phyloP scores from a whole-genome alignment of 495 filamentous ascomycete species.

The Talaromyces adpressus region DNA sequence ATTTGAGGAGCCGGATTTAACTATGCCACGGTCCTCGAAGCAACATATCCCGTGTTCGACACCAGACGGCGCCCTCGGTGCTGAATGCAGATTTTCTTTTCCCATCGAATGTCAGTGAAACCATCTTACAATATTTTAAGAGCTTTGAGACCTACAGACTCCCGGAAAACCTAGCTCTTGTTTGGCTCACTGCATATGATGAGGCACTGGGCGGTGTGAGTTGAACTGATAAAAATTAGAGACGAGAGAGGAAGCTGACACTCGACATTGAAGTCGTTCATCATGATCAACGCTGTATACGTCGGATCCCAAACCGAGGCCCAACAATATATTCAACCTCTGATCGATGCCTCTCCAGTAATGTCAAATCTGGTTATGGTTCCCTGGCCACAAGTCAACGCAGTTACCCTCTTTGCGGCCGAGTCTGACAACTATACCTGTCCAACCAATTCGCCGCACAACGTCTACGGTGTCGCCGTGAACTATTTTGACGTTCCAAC shows the following conservation, averaged over 20 bases:
- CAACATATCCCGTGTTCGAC: slow-evolving; percentile 24
- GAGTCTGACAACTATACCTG: background rate
- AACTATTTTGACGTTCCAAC: background rate
- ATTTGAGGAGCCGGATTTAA: slow-evolving; percentile 33
- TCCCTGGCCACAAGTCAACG: background rate
- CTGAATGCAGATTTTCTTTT: no score
- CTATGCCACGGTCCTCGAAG: slow-evolving; percentile 39
- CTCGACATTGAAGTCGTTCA: background rate
- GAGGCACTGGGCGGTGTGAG: no score
- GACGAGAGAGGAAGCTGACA: no score
- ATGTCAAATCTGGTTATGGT: background rate
- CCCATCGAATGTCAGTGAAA: no score
- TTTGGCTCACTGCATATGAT: no score
- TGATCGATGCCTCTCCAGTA: background rate
- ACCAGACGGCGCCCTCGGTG: background rate
- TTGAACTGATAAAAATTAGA: background rate
- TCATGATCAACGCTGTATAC: slow-evolving; percentile 4
- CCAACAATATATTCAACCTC: background rate
- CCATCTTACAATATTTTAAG: no score
- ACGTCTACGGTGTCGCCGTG: background rate
- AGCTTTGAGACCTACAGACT: no score
- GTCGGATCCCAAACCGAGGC: background rate
- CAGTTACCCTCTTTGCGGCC: background rate
- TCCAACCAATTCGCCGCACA: background rate
- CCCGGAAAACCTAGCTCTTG: no score